phyloP scores from a whole-genome alignment of 2,329 filamentous ascomycete species.

The Dactylellina cionopaga region DNA sequence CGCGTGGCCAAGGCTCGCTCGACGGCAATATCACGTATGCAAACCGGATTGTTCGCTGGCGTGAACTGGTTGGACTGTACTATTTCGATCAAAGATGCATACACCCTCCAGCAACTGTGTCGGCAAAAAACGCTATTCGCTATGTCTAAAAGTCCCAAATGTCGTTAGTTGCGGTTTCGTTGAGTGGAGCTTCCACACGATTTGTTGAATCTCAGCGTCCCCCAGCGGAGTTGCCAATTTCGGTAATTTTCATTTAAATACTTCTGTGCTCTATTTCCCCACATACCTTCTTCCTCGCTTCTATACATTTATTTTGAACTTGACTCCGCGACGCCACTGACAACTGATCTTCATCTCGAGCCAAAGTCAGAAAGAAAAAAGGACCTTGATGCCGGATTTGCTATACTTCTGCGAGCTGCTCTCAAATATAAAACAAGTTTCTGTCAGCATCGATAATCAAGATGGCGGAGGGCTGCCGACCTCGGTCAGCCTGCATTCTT shows the following conservation, averaged over 20 bases:
- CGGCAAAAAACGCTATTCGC: background rate
- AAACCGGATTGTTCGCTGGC: slow-evolving; percentile 19
- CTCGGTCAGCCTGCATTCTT: slow-evolving; percentile 56
- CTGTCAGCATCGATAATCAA: slow-evolving; percentile 66
- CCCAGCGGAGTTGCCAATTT: slow-evolving; percentile 21
- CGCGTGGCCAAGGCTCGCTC: background rate
- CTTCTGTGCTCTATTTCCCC: background rate
- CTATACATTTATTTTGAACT: background rate
- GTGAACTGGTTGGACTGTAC: slow-evolving; percentile 29
- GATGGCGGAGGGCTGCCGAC: slow-evolving; percentile 58
- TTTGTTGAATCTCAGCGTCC: slow-evolving; percentile 21
- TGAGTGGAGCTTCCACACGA: slow-evolving; percentile 38
- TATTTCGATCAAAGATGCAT: slow-evolving; percentile 21
- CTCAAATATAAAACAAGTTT: slow-evolving; percentile 72
- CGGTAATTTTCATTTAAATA: slow-evolving; percentile 15
- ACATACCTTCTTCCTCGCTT: background rate
- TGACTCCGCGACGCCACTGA: slow-evolving; percentile 5
- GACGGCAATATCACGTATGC: slow-evolving; percentile 14
- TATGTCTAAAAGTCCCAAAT: slow-evolving; percentile 26
- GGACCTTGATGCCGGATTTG: slow-evolving; percentile 50
- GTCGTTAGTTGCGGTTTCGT: slow-evolving; percentile 15
- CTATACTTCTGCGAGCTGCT: slow-evolving; percentile 66
- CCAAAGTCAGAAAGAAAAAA: slow-evolving; percentile 11
- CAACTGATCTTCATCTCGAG: slow-evolving; percentile 11
- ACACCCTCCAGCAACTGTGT: slow-evolving; percentile 12